These are phyloP conservation scores for Filobasidium wieringae DNA, from an alignment of 768 basidiomycete genomes.

Conservation along the genomic window DNA sequence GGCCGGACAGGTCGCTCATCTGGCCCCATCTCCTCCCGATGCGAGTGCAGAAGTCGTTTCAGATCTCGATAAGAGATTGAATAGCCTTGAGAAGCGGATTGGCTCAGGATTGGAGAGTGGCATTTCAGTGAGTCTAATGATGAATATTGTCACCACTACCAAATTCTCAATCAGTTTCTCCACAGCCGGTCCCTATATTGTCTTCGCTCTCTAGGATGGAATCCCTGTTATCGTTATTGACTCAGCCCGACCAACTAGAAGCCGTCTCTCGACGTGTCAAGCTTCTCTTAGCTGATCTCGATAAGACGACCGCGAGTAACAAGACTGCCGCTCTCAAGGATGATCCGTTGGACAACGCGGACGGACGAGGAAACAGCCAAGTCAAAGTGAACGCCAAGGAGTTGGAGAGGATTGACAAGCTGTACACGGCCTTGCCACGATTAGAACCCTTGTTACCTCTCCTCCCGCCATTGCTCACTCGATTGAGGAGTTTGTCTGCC, in stretches of 20 bases:
- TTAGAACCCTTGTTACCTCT: slow-evolving; percentile 43
- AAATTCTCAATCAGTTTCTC: too few relatives aligned
- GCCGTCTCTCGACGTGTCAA: slow-evolving; percentile 88
- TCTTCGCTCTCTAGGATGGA: slow-evolving; percentile 71
- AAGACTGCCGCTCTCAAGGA: not conserved
- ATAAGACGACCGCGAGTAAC: slow-evolving; percentile 50
- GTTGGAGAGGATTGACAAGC: slow-evolving; percentile 32
- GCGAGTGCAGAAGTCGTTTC: slow-evolving; percentile 42
- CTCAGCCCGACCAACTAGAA: slow-evolving; percentile 92
- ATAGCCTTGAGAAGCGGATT: slow-evolving; percentile 67
- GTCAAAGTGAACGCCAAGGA: slow-evolving; percentile 24
- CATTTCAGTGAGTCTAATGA: not conserved
- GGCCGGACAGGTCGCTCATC: not conserved
- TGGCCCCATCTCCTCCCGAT: not conserved
- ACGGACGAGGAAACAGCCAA: not conserved
- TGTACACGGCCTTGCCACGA: slow-evolving; percentile 40
- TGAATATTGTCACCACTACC: not conserved
- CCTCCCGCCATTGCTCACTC: slow-evolving; percentile 67
- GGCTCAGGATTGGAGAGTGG: slow-evolving; percentile 53
- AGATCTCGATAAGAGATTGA: slow-evolving; percentile 72
- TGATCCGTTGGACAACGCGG: not conserved
- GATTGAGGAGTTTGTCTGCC: slow-evolving; percentile 68
- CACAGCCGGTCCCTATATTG: slow-evolving; percentile 45
- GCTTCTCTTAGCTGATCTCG: slow-evolving; percentile 79
- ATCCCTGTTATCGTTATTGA: slow-evolving; percentile 71